Percentiles rank a stretch among this genome's conserved stretches.
These are phyloP conservation scores for Chenopodium album DNA, from an alignment of 148 eudicot genomes.

Conservation along the genomic window DNA sequence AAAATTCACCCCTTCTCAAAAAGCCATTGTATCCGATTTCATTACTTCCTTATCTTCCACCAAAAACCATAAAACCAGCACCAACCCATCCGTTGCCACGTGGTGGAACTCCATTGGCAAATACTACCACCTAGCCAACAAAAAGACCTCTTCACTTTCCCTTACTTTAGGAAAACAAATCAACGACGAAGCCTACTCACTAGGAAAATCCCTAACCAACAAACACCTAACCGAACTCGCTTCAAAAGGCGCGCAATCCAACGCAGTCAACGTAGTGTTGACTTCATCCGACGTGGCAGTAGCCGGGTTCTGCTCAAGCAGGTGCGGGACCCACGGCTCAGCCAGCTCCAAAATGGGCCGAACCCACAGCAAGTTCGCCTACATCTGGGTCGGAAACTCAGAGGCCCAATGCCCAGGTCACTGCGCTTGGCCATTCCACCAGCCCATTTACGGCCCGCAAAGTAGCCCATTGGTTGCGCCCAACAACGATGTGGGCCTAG, in stretches of 20 bases:
- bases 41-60: constrained; percentile 36
- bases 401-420: constrained; percentile 66
- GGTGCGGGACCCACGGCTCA: constrained; percentile 52
- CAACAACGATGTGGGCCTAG: constrained; percentile 61
- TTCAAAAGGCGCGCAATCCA: constrained; percentile 22
- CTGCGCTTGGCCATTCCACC: constrained; percentile 77
- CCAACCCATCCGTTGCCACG: constrained; percentile 34
- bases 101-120: constrained; percentile 43
- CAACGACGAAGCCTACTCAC: constrained; percentile 27
- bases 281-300: constrained; percentile 50
- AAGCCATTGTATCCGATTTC: constrained; percentile 44
- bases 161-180: constrained; percentile 31
- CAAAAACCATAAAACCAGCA: not conserved
- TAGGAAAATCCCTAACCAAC: constrained; percentile 34
- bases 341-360: constrained; percentile 1
- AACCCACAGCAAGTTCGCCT: constrained; percentile 27
- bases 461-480: constrained; percentile 57
- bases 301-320: constrained; percentile 42
- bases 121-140: constrained; percentile 35
- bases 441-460: constrained; percentile 74
- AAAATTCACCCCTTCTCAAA: constrained; percentile 39
- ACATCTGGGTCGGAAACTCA: constrained; percentile 64
- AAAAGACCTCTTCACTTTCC: constrained; percentile 17
- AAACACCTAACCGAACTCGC: constrained; percentile 28
- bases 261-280: constrained; percentile 44